These are phyloP conservation scores for Penicillium paneum DNA, from an alignment of 2,329 filamentous ascomycete species.

Conservation along the genomic window DNA sequence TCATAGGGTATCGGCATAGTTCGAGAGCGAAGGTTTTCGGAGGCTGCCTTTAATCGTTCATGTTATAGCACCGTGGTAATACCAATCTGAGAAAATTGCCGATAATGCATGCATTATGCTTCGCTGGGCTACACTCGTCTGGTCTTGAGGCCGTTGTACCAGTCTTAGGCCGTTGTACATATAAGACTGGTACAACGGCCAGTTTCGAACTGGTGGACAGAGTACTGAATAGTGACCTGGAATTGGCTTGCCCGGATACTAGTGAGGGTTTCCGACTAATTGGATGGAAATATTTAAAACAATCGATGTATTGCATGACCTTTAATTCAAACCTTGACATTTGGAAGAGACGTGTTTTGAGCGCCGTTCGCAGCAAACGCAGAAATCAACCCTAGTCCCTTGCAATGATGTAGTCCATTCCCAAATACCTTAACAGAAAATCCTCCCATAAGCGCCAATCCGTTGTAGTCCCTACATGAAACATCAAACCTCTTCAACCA, in stretches of 20 bases:
- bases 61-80: too few species aligned
- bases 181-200: not conserved
- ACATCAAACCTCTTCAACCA: constrained; percentile 40
- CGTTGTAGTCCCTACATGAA: constrained; percentile 9
- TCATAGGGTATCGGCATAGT: too few species aligned
- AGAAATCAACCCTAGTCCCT: constrained; percentile 10
- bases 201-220: not conserved
- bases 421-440: constrained; percentile 10
- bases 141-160: too few species aligned
- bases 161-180: not conserved
- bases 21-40: too few species aligned
- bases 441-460: constrained; percentile 24
- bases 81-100: too few species aligned
- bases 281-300: not conserved
- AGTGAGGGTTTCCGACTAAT: not conserved
- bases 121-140: too few species aligned
- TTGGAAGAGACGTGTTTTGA: constrained; percentile 1
- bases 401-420: constrained; percentile 12
- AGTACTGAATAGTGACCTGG: not conserved
- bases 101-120: too few species aligned
- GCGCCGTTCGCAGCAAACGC: constrained; percentile 9
- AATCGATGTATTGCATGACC: not conserved
- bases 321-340: not conserved
- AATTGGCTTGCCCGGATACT: not conserved
- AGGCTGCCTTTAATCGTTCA: too few species aligned